These are phyloP conservation scores for Hapsidospora chrysogenum DNA, from an alignment of 495 filamentous ascomycete species.

Conservation along the genomic window DNA sequence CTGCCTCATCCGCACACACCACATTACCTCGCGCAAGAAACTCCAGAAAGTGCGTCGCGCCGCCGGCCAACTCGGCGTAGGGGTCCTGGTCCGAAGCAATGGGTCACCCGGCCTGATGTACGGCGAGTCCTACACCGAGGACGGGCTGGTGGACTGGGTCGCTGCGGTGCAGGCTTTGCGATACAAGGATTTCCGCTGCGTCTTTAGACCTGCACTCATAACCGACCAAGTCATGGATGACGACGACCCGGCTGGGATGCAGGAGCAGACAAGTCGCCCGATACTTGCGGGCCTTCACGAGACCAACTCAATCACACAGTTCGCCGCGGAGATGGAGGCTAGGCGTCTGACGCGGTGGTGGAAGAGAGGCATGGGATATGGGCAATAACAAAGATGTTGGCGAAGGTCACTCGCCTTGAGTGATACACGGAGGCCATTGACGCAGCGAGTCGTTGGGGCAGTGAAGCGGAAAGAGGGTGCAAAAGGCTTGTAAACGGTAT, in stretches of 20 bases:
- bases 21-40: neutral
- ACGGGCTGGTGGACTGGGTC: neutral
- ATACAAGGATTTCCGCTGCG: neutral
- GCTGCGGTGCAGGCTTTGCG: neutral
- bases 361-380: neutral
- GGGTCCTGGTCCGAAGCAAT: neutral
- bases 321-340: neutral
- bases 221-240: too few species aligned
- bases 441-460: too few species aligned
- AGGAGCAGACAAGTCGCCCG: neutral
- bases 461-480: too few species aligned
- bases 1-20: neutral
- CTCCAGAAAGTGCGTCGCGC: neutral
- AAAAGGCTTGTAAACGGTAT: too few species aligned
- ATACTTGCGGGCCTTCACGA: neutral
- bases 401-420: too few species aligned
- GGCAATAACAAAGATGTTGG: too few species aligned
- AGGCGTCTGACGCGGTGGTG: neutral
- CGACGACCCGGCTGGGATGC: too few species aligned
- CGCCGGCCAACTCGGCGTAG: neutral
- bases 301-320: neutral
- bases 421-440: too few species aligned
- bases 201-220: neutral
- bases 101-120: neutral
- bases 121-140: neutral